Evolutionary conservation across 257 asterid genomes (phyloP).

Genomic region (Solanum neorickii): DNA sequence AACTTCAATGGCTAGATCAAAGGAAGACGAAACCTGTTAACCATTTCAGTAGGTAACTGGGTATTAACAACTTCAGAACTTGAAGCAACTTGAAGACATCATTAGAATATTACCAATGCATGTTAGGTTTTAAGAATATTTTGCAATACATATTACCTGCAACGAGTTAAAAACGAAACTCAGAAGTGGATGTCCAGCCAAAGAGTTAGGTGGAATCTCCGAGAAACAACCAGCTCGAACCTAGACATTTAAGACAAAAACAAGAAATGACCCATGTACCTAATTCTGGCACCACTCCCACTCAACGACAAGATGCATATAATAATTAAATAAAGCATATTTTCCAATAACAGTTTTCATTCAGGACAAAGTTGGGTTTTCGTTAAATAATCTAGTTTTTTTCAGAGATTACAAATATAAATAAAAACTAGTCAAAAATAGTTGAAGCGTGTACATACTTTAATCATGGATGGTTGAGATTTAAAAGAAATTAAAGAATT

Average conservation of each 20-base stretch:
- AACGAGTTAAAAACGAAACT: constrained; percentile 60
- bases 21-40: constrained; percentile 53
- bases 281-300: neutral
- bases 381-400: neutral
- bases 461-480: neutral
- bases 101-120: neutral
- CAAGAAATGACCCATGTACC: neutral
- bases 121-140: neutral
- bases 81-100: neutral
- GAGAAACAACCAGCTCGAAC: constrained; percentile 92
- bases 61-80: neutral
- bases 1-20: constrained; percentile 77
- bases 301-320: neutral
- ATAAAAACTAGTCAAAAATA: neutral
- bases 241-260: constrained; percentile 17
- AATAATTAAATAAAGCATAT: neutral
- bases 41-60: neutral
- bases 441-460: neutral
- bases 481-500: neutral
- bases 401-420: neutral
- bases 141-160: constrained; percentile 41
- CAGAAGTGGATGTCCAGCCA: constrained; percentile 63
- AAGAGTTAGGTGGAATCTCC: constrained; percentile 50
- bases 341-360: neutral
- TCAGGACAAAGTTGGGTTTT: neutral